Conservation (phyloP, 305 asterid genomes). For the Plantago coronopus region DNA sequence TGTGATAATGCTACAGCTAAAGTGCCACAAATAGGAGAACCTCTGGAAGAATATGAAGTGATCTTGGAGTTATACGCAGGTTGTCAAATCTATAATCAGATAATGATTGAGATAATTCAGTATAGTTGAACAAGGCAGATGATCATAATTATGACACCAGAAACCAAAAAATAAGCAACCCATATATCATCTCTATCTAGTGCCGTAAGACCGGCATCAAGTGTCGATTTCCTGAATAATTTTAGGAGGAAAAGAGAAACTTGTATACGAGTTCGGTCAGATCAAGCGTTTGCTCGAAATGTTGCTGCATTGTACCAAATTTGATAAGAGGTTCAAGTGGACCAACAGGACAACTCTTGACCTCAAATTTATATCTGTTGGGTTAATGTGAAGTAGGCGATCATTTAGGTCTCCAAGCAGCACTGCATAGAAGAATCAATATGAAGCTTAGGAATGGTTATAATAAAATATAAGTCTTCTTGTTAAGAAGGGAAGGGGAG, state of each 20-base stretch:
- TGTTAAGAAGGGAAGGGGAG: no score
- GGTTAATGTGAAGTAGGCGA: slow-evolving; percentile 75
- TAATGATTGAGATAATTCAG: slow-evolving; percentile 33
- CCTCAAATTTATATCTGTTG: slow-evolving; percentile 83
- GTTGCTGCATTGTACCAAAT: slow-evolving; percentile 93
- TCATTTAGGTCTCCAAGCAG: slow-evolving; percentile 94
- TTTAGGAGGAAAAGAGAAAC: slow-evolving; percentile 24
- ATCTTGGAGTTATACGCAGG: slow-evolving; percentile 93
- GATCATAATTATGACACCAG: slow-evolving; percentile 17
- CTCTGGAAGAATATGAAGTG: slow-evolving; percentile 97
- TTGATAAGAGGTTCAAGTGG: slow-evolving; percentile 99
- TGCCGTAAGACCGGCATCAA: slow-evolving; percentile 16
- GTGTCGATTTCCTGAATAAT: slow-evolving; percentile 11
- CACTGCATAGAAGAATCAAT: slow-evolving; percentile 48
- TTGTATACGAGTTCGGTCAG: slow-evolving; percentile 95
- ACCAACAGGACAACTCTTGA: slow-evolving; percentile 89
- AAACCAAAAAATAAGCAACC: slow-evolving; percentile 17
- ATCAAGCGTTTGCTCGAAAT: slow-evolving; percentile 98
- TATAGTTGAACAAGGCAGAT: slow-evolving; percentile 16
- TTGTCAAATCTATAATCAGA: slow-evolving; percentile 87
- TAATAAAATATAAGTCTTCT: no score
- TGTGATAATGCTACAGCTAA: slow-evolving; percentile 98
- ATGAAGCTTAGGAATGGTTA: slow-evolving; percentile 23
- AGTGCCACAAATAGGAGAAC: slow-evolving; percentile 98
- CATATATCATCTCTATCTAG: slow-evolving; percentile 14